Conservation (phyloP, 2,329 filamentous ascomycete genomes). For the Fusarium sacchari region DNA sequence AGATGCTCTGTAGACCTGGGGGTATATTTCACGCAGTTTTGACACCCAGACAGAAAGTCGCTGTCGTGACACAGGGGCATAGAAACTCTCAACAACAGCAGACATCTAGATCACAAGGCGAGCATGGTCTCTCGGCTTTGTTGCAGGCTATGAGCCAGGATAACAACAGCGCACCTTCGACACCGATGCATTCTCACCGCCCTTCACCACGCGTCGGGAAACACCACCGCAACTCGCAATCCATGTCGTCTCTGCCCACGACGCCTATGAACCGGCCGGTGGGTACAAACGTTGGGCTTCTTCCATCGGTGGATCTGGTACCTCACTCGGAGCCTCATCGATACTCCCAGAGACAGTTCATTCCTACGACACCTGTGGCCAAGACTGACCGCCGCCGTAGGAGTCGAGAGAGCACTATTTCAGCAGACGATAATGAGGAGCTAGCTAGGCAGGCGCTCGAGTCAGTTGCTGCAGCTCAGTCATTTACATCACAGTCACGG, state of each 20-base stretch:
- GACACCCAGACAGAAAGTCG: constrained; percentile 62
- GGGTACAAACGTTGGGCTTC: constrained; percentile 62
- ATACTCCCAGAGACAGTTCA: constrained; percentile 52
- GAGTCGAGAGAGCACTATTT: constrained; percentile 88
- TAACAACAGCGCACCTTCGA: constrained; percentile 78
- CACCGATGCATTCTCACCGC: constrained; percentile 64
- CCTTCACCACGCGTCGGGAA: constrained; percentile 61
- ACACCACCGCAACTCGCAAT: constrained; percentile 81
- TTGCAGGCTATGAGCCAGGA: constrained; percentile 82
- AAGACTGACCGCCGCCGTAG: constrained; percentile 63
- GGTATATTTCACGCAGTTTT: constrained; percentile 71
- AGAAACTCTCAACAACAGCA: constrained; percentile 62
- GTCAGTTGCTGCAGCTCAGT: constrained; percentile 61
- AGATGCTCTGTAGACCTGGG: constrained; percentile 79
- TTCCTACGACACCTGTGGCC: constrained; percentile 57
- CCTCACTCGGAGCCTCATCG: constrained; percentile 68
- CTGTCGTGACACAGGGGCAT: constrained; percentile 53
- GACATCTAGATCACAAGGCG: constrained; percentile 58
- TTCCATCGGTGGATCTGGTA: constrained; percentile 71
- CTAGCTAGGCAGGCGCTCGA: constrained; percentile 64
- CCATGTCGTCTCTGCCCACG: constrained; percentile 83
- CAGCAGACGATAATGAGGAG: constrained; percentile 70
- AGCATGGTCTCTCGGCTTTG: constrained; percentile 79
- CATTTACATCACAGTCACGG: constrained; percentile 42
- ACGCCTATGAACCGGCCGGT: constrained; percentile 71